These are phyloP conservation scores for Pythium diclinum DNA, from an alignment of 352 stramenopile species.

Conservation along the genomic window DNA sequence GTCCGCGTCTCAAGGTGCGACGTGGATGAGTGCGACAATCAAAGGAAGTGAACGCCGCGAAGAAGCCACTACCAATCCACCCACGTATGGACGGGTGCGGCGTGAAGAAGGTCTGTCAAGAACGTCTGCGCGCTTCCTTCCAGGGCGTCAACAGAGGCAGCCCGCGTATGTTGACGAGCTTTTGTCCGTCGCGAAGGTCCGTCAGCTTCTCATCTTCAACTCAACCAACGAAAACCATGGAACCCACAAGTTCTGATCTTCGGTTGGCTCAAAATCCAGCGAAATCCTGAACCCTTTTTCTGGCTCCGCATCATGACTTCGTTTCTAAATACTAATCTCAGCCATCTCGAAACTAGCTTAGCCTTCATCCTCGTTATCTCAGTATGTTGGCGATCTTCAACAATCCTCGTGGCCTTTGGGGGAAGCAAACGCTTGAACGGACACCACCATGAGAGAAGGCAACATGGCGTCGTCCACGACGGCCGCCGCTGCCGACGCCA, in stretches of 20 bases:
- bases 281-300: too few species aligned
- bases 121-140: not conserved
- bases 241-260: not conserved
- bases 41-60: not conserved
- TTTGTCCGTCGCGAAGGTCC: not conserved
- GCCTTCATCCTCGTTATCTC: not conserved
- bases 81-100: too few species aligned
- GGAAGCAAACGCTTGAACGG: not conserved
- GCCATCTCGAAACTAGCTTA: not conserved
- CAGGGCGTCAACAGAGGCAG: not conserved
- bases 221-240: not conserved
- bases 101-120: too few species aligned
- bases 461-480: not conserved
- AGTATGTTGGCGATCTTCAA: slow-evolving; percentile 2
- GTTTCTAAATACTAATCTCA: too few species aligned
- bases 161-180: too few species aligned
- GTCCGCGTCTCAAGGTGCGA: not conserved
- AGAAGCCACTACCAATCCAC: too few species aligned
- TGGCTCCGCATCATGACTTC: too few species aligned
- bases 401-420: not conserved
- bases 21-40: not conserved
- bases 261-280: not conserved
- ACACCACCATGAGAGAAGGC: not conserved
- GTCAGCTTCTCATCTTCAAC: not conserved
- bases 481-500: not conserved